Percentiles rank a stretch among this genome's conserved stretches.
These are phyloP conservation scores for Sporothrix brasiliensis DNA, from an alignment of 2,329 filamentous ascomycete genomes.

Conservation along the genomic window DNA sequence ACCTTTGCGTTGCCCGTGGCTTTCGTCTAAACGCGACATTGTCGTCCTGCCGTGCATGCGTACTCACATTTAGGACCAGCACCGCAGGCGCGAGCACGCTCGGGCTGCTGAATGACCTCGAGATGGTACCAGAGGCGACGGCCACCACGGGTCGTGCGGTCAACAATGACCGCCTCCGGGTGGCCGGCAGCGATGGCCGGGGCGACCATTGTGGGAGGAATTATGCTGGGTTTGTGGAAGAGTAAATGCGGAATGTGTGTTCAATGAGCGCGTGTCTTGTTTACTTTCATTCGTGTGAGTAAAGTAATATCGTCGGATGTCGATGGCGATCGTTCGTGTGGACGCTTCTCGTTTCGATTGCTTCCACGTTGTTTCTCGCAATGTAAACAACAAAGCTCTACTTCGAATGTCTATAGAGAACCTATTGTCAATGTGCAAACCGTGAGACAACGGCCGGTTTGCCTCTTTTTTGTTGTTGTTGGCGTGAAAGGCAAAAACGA, in stretches of 20 bases:
- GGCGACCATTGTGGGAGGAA: constrained; percentile 29
- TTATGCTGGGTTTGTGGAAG: background rate
- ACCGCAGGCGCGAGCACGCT: constrained; percentile 91
- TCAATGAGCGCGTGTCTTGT: background rate
- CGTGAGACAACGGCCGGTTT: constrained; percentile 12
- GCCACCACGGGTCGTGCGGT: constrained; percentile 70
- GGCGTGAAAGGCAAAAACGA: background rate
- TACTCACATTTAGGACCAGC: constrained; percentile 88
- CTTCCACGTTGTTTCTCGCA: background rate
- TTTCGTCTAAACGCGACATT: background rate
- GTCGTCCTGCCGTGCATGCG: background rate
- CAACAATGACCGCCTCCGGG: constrained; percentile 40
- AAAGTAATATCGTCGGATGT: background rate
- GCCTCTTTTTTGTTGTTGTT: background rate
- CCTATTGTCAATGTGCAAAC: background rate
- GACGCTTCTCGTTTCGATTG: background rate
- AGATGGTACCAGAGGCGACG: constrained; percentile 79
- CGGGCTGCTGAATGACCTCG: constrained; percentile 88
- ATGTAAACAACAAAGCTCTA: background rate
- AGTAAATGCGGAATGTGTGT: background rate
- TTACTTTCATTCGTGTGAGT: background rate
- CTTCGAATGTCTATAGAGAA: background rate
- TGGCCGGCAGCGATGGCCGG: constrained; percentile 36
- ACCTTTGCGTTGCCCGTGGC: background rate
- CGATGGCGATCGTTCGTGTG: background rate